Evolutionary conservation across 495 filamentous ascomycete species (phyloP), one percentile per base, ranked within the genome.

Genomic region (Penicillium steckii): DNA sequence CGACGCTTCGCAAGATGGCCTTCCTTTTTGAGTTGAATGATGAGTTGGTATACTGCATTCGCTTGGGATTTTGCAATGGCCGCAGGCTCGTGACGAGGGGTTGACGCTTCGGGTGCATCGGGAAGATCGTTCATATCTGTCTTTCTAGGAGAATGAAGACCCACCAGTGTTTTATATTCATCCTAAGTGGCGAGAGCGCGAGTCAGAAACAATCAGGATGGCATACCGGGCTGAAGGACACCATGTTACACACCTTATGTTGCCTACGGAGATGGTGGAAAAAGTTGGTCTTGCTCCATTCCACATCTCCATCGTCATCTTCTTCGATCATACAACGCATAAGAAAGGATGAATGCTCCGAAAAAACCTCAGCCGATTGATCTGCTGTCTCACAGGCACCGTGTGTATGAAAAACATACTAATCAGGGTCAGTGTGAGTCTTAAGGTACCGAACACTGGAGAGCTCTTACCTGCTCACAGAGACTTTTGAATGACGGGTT

Each of bases 241-340:
- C 13, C 4, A 4, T 24, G 15, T 26, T 35, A 13, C 18, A 41
- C 22, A 77, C 79, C 26, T 75, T 67, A 58, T 79, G 84, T 48
- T 77, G 74, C 44, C 73, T 62, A 41, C 65, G 72, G 24, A 82
- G 73, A 60, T 84, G 75, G 25, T 69, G 62, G 52, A 78, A 79
- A 8, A 86, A 63, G 49, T 71, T 74, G 8, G 77, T 83, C 42
- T 73, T 73, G 19, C 62, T 66, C 84, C 84, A 87, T 19, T 72
- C 65, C 24, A 84, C 62, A 26, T 72, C 73, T 60, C 82, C 77
- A 46, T 80, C 78, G 3, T 83, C 77, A 42, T 79, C 78, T 2
- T 66, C 73, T 43, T 76, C 78, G 8, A 84, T 57, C 81, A 87
- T 85, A 10, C 75, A 76, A 24, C 78, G 72, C 3, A 86, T 67